These are phyloP conservation scores for Phoma herbarum DNA, from an alignment of 2,329 filamentous ascomycete genomes.

Conservation along the genomic window DNA sequence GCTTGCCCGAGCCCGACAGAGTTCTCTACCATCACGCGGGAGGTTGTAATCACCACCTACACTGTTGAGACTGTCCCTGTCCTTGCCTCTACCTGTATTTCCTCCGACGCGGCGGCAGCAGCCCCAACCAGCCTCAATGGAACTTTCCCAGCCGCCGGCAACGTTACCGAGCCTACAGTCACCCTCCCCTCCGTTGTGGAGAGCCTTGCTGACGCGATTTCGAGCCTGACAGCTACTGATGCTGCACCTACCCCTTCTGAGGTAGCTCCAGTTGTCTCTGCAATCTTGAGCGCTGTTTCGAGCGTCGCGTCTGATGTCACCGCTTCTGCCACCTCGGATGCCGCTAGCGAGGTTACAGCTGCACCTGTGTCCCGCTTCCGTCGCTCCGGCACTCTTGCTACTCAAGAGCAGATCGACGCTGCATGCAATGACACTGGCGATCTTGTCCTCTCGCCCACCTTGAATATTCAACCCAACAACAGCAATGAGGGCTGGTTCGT, in stretches of 20 bases:
- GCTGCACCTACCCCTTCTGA: not conserved
- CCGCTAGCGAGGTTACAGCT: not conserved
- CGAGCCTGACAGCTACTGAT: constrained; percentile 1
- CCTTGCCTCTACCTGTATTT: constrained; percentile 13
- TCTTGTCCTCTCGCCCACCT: constrained; percentile 40
- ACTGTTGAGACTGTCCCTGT: constrained; percentile 20
- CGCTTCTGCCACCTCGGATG: constrained; percentile 6
- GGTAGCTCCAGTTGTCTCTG: constrained; percentile 5
- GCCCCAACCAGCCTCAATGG: constrained; percentile 7
- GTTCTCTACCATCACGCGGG: constrained; percentile 21
- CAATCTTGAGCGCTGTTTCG: constrained; percentile 9
- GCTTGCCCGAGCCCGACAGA: constrained; percentile 28
- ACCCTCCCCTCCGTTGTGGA: constrained; percentile 1
- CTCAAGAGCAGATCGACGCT: constrained; percentile 35
- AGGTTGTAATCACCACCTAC: constrained; percentile 25
- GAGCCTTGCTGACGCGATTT: constrained; percentile 4
- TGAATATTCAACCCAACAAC: constrained; percentile 28
- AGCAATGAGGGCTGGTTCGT: constrained; percentile 35
- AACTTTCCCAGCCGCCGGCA: constrained; percentile 1
- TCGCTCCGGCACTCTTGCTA: constrained; percentile 31
- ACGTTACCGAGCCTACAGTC: constrained; percentile 1
- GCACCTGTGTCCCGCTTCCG: constrained; percentile 18
- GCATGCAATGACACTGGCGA: constrained; percentile 37
- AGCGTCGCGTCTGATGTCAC: constrained; percentile 13
- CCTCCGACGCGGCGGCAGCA: constrained; percentile 1